Evolutionary conservation across 768 basidiomycete species (phyloP), one percentile per base, ranked within the genome.

Genomic region (Collybia sordida): DNA sequence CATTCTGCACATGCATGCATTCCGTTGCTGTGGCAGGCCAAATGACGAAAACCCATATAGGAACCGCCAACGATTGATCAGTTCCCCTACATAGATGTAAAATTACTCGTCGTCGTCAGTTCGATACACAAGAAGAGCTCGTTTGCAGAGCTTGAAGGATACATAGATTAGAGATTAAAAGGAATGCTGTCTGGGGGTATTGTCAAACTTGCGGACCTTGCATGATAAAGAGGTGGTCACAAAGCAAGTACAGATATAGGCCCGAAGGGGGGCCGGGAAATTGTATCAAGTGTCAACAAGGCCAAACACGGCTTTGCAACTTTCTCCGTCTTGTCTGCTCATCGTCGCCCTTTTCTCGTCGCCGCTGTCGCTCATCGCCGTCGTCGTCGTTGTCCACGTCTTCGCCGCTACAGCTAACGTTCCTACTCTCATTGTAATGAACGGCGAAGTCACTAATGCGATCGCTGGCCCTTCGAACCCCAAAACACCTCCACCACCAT

Each of bases 401-500:
- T 58, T 47, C 56, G 51, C 4, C 58, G 49, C 44, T 51, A 50
- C 51, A 54, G 46, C 40, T 55, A 45, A 35, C 48, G 41, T 27
- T 49, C 4, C 25, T 43, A 22, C 49, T 42, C 17, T 50, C 56
- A 45, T 45, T 55, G 62, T 54, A 57, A 75, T 76, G 75, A 69
- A 69, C 68, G 62, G 63, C 53, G 65, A 72, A 52, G 64, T 71
- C 65, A 46, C 64, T 50, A 82, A 85, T 62, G 81, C 85, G 51
- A 69, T 83, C 58, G 84, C 85, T 47, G 86, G 85, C 34, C 85
- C 86, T 24, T 86, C 85, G 22, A 74, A 60, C 60, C 45, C 58
- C 42, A 62, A 57, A 40, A 39, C 60, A n/a, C 58, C 65, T 44
- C 42, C 64, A 49, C 59, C 68, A 49, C 64, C 63, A 42, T 57